Base-by-base conservation (phyloP, 2,329 filamentous ascomycete species). In the Fusarium bactridioides region DNA sequence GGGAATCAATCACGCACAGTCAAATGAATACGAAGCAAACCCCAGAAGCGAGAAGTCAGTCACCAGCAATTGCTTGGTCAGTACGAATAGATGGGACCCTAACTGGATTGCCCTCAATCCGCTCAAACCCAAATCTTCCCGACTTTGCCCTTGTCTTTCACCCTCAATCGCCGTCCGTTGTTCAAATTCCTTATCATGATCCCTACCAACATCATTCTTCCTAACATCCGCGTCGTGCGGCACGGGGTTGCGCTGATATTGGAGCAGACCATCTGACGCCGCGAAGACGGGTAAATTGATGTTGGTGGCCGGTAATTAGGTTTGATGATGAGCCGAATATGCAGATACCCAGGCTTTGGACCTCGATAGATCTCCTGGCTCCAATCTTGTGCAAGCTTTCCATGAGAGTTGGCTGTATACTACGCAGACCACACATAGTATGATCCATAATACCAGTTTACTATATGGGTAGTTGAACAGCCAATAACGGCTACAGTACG, bases 101-200 rank as follows among this genome's bases (percentile, higher is more conserved):
- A 31, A 73, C 58, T 67, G 38, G 55, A 73, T 71, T 71, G 59
- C 47, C 59, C 29, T 67, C 57, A 47, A 59, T 43, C 40, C 61
- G 47, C 64, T 59, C 61, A 70, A 62, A 57, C 38, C 38, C 51
- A 58, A 62, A 64, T 41, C 57, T 66, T 57, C 48, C 59, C 43
- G 37, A 41, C 57, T 60, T 41, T 66, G 61, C 51, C 61, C 63
- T 55, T 40, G 61, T 45, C 50, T 31, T 23, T 47, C 41, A 23
- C 27, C 33, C n/a, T 60, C 37, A 58, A 70, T 57, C 61, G 62
- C 45, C 38, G 51, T 58, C 59, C 44, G 41, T 53, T 64, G 51
- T 69, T 58, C 58, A 74, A 62, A 60, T 71, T 70, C 71, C 71
- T 60, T 75, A 76, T 74, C 71, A 35, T 53, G 54, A 76, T 73